These are phyloP conservation scores for Sugiyamaella lignohabitans DNA, from an alignment of 805 yeast species.

Conservation along the genomic window DNA sequence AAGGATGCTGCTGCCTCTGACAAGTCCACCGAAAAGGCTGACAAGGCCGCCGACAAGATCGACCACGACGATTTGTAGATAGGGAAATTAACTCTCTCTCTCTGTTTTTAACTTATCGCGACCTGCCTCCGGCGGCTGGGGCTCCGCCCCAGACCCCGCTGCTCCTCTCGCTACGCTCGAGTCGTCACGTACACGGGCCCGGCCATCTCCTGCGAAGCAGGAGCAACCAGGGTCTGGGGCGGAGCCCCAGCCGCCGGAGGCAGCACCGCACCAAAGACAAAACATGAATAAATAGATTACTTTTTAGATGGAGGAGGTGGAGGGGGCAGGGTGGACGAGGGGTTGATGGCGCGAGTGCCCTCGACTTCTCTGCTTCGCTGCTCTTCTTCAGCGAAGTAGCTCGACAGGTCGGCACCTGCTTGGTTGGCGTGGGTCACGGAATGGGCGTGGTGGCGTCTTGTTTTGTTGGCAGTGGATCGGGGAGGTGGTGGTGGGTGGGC, in stretches of 20 bases:
- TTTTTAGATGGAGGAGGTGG: constrained; percentile 21
- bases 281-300: background rate
- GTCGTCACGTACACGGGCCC: too few species aligned
- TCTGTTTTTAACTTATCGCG: too few species aligned
- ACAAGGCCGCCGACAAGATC: constrained; percentile 6
- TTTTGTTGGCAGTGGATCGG: constrained; percentile 3
- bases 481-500: constrained; percentile 10
- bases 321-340: constrained; percentile 18
- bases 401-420: constrained; percentile 17
- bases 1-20: constrained; percentile 26
- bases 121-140: background rate
- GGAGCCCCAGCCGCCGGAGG: background rate
- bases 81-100: background rate
- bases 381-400: constrained; percentile 27
- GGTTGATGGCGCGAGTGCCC: constrained; percentile 10
- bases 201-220: background rate
- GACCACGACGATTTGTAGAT: constrained; percentile 10
- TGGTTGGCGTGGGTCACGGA: constrained; percentile 5
- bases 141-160: background rate
- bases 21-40: constrained; percentile 23
- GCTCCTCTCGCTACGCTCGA: too few species aligned
- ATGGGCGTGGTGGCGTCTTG: constrained; percentile 9
- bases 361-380: constrained; percentile 21
- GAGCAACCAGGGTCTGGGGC: background rate
- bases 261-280: background rate